Conservation (phyloP, 1,284 basidiomycete genomes). For the Trichosporon sp. region DNA sequence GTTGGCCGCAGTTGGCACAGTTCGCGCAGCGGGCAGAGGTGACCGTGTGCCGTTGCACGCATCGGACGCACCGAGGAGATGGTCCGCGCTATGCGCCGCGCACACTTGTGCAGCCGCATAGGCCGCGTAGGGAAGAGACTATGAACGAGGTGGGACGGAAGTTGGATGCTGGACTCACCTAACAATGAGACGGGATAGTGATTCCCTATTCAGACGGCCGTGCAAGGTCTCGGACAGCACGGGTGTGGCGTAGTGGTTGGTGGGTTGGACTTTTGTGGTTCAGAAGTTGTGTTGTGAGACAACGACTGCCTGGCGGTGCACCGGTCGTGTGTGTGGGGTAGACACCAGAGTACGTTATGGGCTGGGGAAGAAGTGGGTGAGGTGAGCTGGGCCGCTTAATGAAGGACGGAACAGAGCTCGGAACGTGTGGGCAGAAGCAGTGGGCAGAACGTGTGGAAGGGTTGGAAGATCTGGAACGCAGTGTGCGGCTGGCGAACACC, state of each 20-base stretch:
- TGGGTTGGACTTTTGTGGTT: not conserved
- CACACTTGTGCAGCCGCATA: too few species aligned
- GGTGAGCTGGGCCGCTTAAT: not conserved
- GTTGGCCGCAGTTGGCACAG: too few species aligned
- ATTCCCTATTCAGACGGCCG: too few species aligned
- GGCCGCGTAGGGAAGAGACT: too few species aligned
- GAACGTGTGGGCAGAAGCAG: not conserved
- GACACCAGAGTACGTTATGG: not conserved
- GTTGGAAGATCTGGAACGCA: not conserved
- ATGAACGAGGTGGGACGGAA: too few species aligned
- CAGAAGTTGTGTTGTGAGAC: not conserved
- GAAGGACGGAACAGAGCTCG: not conserved
- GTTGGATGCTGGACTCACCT: too few species aligned
- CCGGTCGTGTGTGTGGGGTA: slow-evolving; percentile 1
- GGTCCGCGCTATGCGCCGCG: too few species aligned
- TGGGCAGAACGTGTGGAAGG: not conserved
- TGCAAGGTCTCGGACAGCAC: not conserved
- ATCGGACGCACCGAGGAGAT: too few species aligned
- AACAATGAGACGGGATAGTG: too few species aligned
- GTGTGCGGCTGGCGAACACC: slow-evolving; percentile 2
- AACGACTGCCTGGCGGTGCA: not conserved
- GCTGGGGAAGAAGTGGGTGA: not conserved
- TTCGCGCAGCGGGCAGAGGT: too few species aligned
- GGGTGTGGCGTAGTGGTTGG: too few species aligned
- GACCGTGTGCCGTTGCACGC: too few species aligned